Evolutionary conservation across 495 filamentous ascomycete species (phyloP).

Genomic region (Podospora sp.): DNA sequence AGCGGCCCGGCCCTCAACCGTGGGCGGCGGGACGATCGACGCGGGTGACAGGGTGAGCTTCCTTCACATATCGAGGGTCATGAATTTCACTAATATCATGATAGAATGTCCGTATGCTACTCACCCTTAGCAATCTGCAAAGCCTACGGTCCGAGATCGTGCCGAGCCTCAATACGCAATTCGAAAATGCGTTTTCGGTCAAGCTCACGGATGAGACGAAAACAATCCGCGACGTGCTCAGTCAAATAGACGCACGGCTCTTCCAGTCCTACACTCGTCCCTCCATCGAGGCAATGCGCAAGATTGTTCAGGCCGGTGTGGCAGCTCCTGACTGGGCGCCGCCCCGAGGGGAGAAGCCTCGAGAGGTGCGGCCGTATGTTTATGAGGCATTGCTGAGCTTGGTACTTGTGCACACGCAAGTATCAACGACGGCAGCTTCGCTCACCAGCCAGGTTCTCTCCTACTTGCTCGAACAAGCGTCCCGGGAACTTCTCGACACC

Average conservation of each 20-base stretch:
- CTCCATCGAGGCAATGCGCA: constrained; percentile 60
- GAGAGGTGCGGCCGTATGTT: constrained; percentile 80
- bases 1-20: constrained; percentile 31
- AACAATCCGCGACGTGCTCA: constrained; percentile 84
- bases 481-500: constrained; percentile 66
- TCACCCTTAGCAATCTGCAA: constrained; percentile 89
- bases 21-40: constrained; percentile 62
- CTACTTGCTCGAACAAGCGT: constrained; percentile 76
- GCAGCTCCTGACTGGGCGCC: constrained; percentile 71
- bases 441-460: constrained; percentile 76
- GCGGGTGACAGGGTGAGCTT: constrained; percentile 66
- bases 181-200: constrained; percentile 86
- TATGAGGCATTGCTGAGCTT: constrained; percentile 81
- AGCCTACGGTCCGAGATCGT: constrained; percentile 74
- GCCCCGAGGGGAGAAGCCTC: constrained; percentile 59
- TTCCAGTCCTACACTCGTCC: constrained; percentile 90
- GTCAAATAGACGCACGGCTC: constrained; percentile 83
- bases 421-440: constrained; percentile 74
- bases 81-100: constrained; percentile 24
- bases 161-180: constrained; percentile 79
- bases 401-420: constrained; percentile 89
- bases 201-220: constrained; percentile 89
- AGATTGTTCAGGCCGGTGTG: constrained; percentile 72
- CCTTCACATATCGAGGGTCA: background rate
- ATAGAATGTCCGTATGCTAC: constrained; percentile 86